Percentiles rank a stretch among this genome's conserved stretches.
phyloP scores from a whole-genome alignment of 148 eudicot genomes.

The Chenopodium suecicum region DNA sequence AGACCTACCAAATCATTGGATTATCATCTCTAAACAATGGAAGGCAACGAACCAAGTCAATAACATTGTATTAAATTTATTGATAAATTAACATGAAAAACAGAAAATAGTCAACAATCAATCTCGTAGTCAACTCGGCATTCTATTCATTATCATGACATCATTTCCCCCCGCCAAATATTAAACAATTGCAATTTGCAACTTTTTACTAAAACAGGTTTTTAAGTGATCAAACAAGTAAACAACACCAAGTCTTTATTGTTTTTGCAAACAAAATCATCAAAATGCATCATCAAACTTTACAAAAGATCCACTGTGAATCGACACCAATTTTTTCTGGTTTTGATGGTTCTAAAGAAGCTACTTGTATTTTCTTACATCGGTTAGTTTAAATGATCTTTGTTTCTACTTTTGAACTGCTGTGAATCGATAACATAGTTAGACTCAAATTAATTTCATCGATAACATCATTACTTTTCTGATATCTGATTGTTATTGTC shows the following conservation, averaged over 20 bases:
- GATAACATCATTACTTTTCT: too few relatives aligned
- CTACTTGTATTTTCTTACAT: slow-evolving; percentile 23
- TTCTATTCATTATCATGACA: too few relatives aligned
- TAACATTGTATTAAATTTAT: too few relatives aligned
- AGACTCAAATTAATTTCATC: too few relatives aligned
- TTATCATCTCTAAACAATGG: too few relatives aligned
- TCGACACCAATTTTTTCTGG: slow-evolving; percentile 7
- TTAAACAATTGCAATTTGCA: neutral
- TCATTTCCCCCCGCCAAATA: too few relatives aligned
- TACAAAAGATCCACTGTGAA: slow-evolving; percentile 20
- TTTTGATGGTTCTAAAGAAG: slow-evolving; percentile 2
- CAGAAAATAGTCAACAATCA: too few relatives aligned
- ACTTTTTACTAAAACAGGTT: neutral
- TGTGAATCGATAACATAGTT: neutral
- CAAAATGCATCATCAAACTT: neutral
- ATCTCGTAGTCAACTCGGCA: too few relatives aligned
- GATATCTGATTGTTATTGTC: neutral
- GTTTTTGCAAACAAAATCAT: neutral
- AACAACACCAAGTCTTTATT: neutral
- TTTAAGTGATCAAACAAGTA: neutral
- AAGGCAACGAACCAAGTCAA: too few relatives aligned
- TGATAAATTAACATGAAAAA: too few relatives aligned
- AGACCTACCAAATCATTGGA: too few relatives aligned
- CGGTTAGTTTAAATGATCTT: slow-evolving; percentile 7
- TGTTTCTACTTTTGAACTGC: too few relatives aligned